Conservation (phyloP, 805 yeast species). For the Nakazawaea pomicola region DNA sequence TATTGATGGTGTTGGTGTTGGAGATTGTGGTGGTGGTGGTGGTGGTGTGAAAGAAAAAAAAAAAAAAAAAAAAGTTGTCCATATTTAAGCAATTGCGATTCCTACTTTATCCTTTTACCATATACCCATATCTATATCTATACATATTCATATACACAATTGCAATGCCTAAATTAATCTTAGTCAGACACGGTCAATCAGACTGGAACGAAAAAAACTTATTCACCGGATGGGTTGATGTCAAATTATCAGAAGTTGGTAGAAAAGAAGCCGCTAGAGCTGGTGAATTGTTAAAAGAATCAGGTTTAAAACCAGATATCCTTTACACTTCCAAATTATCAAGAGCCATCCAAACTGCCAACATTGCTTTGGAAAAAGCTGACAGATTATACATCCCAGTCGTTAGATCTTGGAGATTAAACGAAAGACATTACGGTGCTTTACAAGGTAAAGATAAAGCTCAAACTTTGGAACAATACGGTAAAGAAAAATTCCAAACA, state of each 20-base stretch:
- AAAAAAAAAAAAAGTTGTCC: too few species aligned
- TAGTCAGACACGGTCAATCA: constrained; percentile 98
- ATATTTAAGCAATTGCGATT: too few species aligned
- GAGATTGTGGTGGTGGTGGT: background rate
- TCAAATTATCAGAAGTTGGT: constrained; percentile 77
- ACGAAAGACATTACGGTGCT: constrained; percentile 99
- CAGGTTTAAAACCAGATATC: constrained; percentile 79
- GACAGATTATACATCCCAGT: constrained; percentile 90
- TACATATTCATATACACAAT: background rate
- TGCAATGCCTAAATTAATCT: constrained; percentile 57
- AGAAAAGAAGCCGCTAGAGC: constrained; percentile 89
- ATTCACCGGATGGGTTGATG: constrained; percentile 99
- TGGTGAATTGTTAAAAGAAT: constrained; percentile 85
- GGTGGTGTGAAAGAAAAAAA: background rate
- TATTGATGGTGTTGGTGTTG: background rate
- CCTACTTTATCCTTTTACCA: background rate
- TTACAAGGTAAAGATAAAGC: constrained; percentile 98
- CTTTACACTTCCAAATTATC: constrained; percentile 87
- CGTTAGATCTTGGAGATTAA: constrained; percentile 94
- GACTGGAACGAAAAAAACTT: constrained; percentile 98
- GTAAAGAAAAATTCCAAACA: constrained; percentile 88
- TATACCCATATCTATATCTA: background rate
- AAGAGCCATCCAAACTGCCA: constrained; percentile 96
- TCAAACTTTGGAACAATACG: constrained; percentile 79
- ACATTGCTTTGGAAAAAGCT: constrained; percentile 84